Percentiles rank a stretch among this genome's conserved stretches.
Evolutionary conservation across 345 rosid genomes (phyloP).

Genomic region (Citrus trifoliata): DNA sequence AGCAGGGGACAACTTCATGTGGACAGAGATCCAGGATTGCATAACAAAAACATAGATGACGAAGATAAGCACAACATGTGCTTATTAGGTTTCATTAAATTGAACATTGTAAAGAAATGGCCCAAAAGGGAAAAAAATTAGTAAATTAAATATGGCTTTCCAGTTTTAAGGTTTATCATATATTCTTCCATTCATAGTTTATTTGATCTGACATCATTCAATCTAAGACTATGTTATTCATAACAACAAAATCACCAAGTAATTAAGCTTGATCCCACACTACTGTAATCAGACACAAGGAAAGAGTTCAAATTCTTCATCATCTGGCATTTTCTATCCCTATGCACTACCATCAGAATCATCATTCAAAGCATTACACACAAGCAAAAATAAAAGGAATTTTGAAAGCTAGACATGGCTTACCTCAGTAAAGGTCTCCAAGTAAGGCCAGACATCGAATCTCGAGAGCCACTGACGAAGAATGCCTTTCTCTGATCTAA

Average conservation of each 20-base stretch:
- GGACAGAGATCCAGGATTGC: neutral
- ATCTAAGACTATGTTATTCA: neutral
- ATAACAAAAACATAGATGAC: neutral
- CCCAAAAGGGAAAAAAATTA: neutral
- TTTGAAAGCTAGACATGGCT: neutral
- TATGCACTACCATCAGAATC: neutral
- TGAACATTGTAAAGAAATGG: neutral
- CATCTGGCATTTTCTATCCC: neutral
- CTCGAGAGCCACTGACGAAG: constrained; percentile 96
- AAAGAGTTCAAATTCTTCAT: neutral
- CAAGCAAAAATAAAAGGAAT: neutral
- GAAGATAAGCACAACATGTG: neutral
- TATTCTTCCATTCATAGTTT: neutral
- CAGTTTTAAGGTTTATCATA: neutral
- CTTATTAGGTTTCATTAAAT: neutral
- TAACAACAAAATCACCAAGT: neutral
- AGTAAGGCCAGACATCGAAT: constrained; percentile 97
- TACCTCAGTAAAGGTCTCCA: constrained; percentile 92
- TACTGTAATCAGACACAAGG: neutral
- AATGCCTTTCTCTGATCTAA: constrained; percentile 83
- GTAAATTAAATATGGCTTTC: neutral
- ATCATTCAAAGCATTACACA: neutral
- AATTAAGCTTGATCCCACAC: neutral
- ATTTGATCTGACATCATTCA: neutral
- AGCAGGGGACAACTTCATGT: neutral